Evolutionary conservation across 805 yeast genomes (phyloP), one percentile per base, ranked within the genome.

Genomic region (Zygotorulaspora florentina): DNA sequence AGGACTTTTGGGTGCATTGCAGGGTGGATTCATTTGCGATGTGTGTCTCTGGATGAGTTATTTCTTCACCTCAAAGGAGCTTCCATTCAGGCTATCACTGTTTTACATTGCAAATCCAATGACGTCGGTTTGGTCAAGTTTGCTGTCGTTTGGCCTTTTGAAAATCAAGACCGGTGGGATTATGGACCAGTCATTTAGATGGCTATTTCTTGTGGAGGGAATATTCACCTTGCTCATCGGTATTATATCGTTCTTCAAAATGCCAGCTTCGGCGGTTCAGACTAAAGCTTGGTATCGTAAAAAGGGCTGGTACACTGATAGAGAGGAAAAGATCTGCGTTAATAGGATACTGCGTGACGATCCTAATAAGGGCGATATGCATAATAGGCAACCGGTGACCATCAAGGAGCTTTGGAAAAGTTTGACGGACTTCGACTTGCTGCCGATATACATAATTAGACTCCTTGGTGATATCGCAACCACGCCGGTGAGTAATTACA

Each of bases 21-120:
- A 83, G 59, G 87, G 87, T 46, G 87, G 88, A 0, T 81, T 81
- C 48, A 81, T 84, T 43, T 82, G 85, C 28, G 87, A 82, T 54
- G 50, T 65, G 76, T 28, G 73, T 39, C 66, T 83, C 42, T 84
- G 85, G 83, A 65, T 84, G 59, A 74, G 84, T 3, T 83, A 81
- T 60, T 84, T 83, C 62, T 84, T 76, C 66, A 83, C 80, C 8
- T 58, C 77, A 16, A 63, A 70, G 28, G 89, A 84, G 61, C 67
- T 83, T 15, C 70, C 85, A 1, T 62, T 79, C 28, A 69, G 88
- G 44, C 66, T 83, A 25, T 76, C 85, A 0, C 73, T 72, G 57
- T 82, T 83, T 59, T 83, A 83, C 75, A 71, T 78, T 10, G 71
- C 83, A 2, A 66, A 72, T 42, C 75, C 81, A 1, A 47, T 73